Evolutionary conservation across 371 early-diverging fungal species (phyloP), one percentile per base, ranked within the genome.

Genomic region (Lichtheimia ornata): DNA sequence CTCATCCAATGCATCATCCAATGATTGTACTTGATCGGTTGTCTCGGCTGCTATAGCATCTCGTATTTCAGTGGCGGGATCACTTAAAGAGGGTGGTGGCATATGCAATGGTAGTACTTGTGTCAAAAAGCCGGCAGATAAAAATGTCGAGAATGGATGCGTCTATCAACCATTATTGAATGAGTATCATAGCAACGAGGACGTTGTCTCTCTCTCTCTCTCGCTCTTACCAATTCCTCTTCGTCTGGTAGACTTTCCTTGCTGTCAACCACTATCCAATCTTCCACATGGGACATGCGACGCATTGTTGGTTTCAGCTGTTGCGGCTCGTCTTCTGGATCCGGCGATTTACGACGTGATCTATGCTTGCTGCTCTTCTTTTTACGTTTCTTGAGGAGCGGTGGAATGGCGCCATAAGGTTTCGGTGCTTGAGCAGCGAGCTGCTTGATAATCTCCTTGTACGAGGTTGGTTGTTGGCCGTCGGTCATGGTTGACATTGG

Each of bases 351-450:
- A 18, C 25, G 45, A 52, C 61, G 22, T 35, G 58, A 43, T 20
- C 61, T 63, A 50, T 58, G 45, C n/a, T 59, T 60, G 47, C 54
- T 67, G 63, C 49, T 72, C 64, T 62, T 68, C 55, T 65, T 73
- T 63, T 54, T 67, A 22, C 61, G 56, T 58, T 66, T 66, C 52
- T 74, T 77, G 40, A 67, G 54, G 27, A 75, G 58, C 5, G 77
- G 82, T 25, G 84, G 84, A 56, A 84, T 83, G 40, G 72, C 73
- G 25, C 84, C 86, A 61, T 85, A 84, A 13, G 85, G 85, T 63
- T 84, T 75, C 22, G 83, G 77, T 4, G 74, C 73, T 30, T 74
- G 70, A 49, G 78, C 70, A 18, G 78, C 59, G 27, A 76, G 54
- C 49, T 76, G 78, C 58, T 77, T 72, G 20, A 80, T 79, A 20